A percentile compares a stretch with the other conserved stretches of the same genome.
Conservation (phyloP, 192 early-diverging fungal species). For the Dissophora ornata region DNA sequence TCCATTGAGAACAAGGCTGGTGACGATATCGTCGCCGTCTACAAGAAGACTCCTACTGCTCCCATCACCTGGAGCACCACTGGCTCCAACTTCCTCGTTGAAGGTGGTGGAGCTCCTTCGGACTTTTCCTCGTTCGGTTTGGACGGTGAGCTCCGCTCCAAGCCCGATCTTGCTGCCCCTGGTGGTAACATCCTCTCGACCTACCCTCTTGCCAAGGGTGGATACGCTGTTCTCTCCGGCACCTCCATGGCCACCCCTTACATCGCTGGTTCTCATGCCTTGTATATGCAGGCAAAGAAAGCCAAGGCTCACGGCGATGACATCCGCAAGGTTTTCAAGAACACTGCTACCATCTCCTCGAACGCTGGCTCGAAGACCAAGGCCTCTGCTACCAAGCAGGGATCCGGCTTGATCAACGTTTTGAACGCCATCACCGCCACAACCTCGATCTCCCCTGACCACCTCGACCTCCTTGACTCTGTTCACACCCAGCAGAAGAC, state of each 20-base stretch:
- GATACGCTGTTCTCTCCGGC: conserved; percentile 39
- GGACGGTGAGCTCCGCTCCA: conserved; percentile 68
- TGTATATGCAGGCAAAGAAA: conserved; percentile 37
- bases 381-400: conserved; percentile 43
- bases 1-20: conserved; percentile 48
- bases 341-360: conserved; percentile 30
- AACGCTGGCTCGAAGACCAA: conserved; percentile 4
- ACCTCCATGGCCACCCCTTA: conserved; percentile 62
- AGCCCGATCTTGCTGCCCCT: conserved; percentile 63
- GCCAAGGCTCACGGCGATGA: conserved; percentile 13
- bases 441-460: conserved; percentile 19
- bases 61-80: conserved; percentile 17
- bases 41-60: conserved; percentile 20
- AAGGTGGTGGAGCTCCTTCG: conserved; percentile 61
- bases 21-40: conserved; percentile 38
- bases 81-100: conserved; percentile 4
- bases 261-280: conserved; percentile 45
- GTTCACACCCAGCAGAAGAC: conserved; percentile 27
- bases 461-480: conserved; percentile 32
- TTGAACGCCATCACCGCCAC: conserved; percentile 23
- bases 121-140: conserved; percentile 73
- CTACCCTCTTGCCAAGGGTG: conserved; percentile 26
- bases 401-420: conserved; percentile 44
- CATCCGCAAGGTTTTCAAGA: conserved; percentile 45
- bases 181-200: conserved; percentile 62